Conservation (phyloP, 805 yeast genomes). For the Ogataea degrootiae region DNA sequence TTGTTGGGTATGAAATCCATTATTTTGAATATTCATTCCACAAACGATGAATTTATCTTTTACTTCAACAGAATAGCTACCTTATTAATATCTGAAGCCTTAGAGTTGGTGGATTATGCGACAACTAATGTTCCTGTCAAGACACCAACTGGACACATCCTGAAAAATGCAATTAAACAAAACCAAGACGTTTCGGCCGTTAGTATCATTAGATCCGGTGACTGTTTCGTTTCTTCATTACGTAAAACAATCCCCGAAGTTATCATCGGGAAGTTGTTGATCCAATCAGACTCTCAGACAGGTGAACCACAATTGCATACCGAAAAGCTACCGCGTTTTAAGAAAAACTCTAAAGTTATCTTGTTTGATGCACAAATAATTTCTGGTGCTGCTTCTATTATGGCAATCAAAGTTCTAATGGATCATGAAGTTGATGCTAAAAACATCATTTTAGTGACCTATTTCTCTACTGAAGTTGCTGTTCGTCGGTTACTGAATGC, state of each 20-base stretch:
- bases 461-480: constrained; percentile 76
- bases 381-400: constrained; percentile 89
- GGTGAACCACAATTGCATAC: constrained; percentile 94
- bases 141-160: constrained; percentile 36
- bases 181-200: constrained; percentile 60
- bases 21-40: constrained; percentile 49
- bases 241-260: constrained; percentile 74
- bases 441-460: constrained; percentile 64
- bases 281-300: constrained; percentile 81
- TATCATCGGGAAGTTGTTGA: constrained; percentile 74
- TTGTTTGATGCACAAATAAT: constrained; percentile 84
- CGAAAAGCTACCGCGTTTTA: constrained; percentile 57
- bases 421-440: constrained; percentile 69
- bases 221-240: constrained; percentile 79
- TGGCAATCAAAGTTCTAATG: constrained; percentile 84
- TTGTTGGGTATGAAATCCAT: constrained; percentile 67
- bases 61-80: constrained; percentile 81
- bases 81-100: constrained; percentile 61
- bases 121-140: constrained; percentile 20
- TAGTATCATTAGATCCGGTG: constrained; percentile 85
- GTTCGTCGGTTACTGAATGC: constrained; percentile 68
- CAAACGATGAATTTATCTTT: constrained; percentile 76
- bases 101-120: constrained; percentile 49
- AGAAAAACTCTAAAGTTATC: constrained; percentile 42
- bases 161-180: constrained; percentile 29